Percentiles rank a stretch among this genome's conserved stretches.
phyloP scores from a whole-genome alignment of 306 rosid species.

The Gastrolobium villosum region DNA sequence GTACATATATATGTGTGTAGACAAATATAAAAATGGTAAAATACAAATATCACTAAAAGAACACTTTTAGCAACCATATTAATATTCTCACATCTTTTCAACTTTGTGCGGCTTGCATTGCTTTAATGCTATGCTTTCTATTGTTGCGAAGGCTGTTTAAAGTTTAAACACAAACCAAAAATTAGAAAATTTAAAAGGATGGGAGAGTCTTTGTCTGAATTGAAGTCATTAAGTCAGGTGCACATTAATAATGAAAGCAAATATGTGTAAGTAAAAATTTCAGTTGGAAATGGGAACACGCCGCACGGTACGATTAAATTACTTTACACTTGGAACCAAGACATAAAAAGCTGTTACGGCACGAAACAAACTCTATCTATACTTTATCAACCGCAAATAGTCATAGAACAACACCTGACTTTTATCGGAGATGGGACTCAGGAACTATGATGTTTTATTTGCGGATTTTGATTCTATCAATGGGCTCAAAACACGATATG shows the following conservation, averaged over 20 bases:
- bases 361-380: slow-evolving; percentile 33
- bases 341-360: not conserved
- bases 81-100: too few relatives aligned
- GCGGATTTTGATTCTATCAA: not conserved
- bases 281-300: slow-evolving; percentile 1
- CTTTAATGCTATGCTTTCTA: not conserved
- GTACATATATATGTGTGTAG: too few relatives aligned
- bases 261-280: not conserved
- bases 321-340: not conserved
- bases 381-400: slow-evolving; percentile 27
- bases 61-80: too few relatives aligned
- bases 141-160: not conserved
- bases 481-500: not conserved
- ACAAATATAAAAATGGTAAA: too few relatives aligned
- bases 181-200: too few relatives aligned
- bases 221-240: not conserved
- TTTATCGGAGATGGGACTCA: not conserved
- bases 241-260: not conserved
- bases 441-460: not conserved
- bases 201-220: not conserved
- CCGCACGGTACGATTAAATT: not conserved
- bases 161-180: too few relatives aligned
- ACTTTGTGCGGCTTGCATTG: too few relatives aligned
- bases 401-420: not conserved
- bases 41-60: too few relatives aligned